Evolutionary conservation across 257 asterid genomes (phyloP), one percentile per base, ranked within the genome.

Genomic region (Solanum pinnatisectum): DNA sequence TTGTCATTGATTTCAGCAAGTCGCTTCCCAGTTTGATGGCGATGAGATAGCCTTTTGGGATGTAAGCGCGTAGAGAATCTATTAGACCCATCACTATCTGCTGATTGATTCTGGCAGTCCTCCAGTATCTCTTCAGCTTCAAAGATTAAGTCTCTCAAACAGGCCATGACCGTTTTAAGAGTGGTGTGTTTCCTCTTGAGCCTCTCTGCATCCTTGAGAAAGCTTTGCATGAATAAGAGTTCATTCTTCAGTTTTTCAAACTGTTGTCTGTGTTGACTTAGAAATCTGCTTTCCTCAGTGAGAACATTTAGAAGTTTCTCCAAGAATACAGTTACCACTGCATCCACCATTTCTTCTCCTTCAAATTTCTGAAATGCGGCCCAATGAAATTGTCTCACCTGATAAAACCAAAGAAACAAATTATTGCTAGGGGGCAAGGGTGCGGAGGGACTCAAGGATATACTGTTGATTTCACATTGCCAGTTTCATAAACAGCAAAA

Each of bases 161-260:
- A 37, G 8, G 27, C 20, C 91, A 90, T 68, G 90, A 87, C 68
- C 4, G 49, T 73, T n/a, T 71, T 77, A 71, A 90, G 91, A 14
- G 63, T 88, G 84, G 12, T 35, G 65, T 84, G 73, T 90, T 88
- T 90, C 87, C 91, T 87, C 90, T 90, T 90, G 37, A 84, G 87
- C 88, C 91, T 88, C 44, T 90, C 92, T 6, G 89, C 92, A 70
- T 90, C 91, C 71, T 88, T 90, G 8, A 90, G 89, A 77, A 90
- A 90, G 87, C 89, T 87, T 84, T 90, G 87, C 92, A 90, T 90
- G 44, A 90, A 89, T 35, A 90, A 39, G 22, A 90, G 63, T 79
- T 88, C 87, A 12, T 77, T 71, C 88, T 88, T 90, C 35, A 90
- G 42, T 35, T 56, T 88, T 70, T 82, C 91, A 35, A 88, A 87